Base-by-base conservation (phyloP, 75 land plant species). In the Picea sitchensis region DNA sequence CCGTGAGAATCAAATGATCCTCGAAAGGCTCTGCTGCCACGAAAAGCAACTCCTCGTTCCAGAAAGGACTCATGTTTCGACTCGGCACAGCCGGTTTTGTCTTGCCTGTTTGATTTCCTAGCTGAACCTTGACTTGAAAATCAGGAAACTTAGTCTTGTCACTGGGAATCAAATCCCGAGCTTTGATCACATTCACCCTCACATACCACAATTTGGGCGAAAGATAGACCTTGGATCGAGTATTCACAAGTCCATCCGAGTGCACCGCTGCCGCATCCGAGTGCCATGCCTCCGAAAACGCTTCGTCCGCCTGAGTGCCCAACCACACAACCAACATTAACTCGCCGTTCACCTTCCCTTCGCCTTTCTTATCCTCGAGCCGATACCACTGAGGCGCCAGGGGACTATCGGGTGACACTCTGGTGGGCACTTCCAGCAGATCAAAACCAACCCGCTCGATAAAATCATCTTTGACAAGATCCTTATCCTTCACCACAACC, bases 231-330 rank as follows among this genome's bases (percentile, higher is more conserved):
- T n/a, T n/a, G 31, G 93, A 87, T 15, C 88, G 61, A 5, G 91
- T 89, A 76, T 80, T 82, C 18, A 75, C 56, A 15, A 87, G 68
- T 36, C 77, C 87, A 13, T 73, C 78, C 14, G 76, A 75, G 57
- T 68, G 17, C 23, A 88, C 26, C 59, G 73, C 41, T 71, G 83
- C 88, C 1, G 89, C 87, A 68, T 91, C 92, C 6, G 93, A 86
- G 21, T 93, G 95, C 90, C 89, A 86, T 1, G 95, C 89, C 4
- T 84, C 86, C 13, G 91, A 84, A 80, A 86, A 93, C 2, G 84
- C 67, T 81, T 93, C 92, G 76, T 93, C 95, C 0, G 92, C 91
- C 77, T 93, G 95, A 4, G 95, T 90, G 13, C 95, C 95, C 77
- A 82, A 76, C 95, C 95, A 93, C 14, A 89, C 89, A 0, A 91